Percentiles rank a stretch among this genome's conserved stretches.
phyloP scores from a whole-genome alignment of 228 moss, liverwort and hornwort species.

The Sphagnum fallax region DNA sequence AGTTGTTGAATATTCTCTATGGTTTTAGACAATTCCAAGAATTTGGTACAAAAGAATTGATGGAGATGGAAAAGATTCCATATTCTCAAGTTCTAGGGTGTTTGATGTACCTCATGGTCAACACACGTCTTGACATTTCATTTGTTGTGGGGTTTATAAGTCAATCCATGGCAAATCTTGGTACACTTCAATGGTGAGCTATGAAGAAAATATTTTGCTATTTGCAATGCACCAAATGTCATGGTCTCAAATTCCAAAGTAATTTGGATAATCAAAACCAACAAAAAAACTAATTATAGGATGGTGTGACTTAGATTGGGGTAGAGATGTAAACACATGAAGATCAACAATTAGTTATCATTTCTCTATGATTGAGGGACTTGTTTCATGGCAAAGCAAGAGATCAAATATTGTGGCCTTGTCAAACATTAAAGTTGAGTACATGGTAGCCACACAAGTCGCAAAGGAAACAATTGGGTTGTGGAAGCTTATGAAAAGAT shows the following conservation, averaged over 20 bases:
- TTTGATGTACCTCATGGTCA: not conserved
- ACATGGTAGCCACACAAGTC: not conserved
- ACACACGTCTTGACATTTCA: not conserved
- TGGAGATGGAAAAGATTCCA: not conserved
- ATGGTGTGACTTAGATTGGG: not conserved
- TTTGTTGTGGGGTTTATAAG: not conserved
- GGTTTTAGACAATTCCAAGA: not conserved
- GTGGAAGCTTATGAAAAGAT: not conserved
- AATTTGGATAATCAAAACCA: not conserved
- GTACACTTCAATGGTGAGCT: not conserved
- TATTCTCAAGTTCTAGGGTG: not conserved
- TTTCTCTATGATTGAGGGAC: not conserved
- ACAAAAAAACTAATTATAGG: not conserved
- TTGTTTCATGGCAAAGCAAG: not conserved
- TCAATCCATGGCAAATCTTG: not conserved
- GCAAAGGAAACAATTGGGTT: not conserved
- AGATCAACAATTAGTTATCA: not conserved
- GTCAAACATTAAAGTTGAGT: not conserved
- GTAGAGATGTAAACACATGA: not conserved
- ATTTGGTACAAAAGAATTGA: not conserved
- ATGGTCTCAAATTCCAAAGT: not conserved
- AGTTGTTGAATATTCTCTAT: not conserved
- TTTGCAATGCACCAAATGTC: not conserved
- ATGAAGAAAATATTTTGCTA: not conserved
- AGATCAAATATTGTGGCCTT: not conserved